A percentile compares a stretch with the other conserved stretches of the same genome.
phyloP scores from a whole-genome alignment of 495 filamentous ascomycete genomes.

The Entonaema liquescens region DNA sequence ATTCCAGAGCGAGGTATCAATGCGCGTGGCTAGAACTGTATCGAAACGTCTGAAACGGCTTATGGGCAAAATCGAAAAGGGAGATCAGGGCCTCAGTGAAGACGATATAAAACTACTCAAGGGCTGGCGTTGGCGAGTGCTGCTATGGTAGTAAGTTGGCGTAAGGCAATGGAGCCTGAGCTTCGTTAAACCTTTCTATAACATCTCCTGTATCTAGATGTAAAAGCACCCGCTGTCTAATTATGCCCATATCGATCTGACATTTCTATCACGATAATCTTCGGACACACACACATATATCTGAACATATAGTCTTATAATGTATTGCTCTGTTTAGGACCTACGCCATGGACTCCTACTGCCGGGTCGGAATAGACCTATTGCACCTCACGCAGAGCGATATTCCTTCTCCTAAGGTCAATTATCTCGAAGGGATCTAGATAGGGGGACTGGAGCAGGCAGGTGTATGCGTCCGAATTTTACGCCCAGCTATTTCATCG shows the following conservation, averaged over 20 bases:
- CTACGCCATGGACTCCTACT: too few species aligned
- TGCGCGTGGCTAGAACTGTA: slow-evolving; percentile 53
- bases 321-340: background rate
- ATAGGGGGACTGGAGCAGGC: background rate
- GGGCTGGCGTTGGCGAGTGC: slow-evolving; percentile 57
- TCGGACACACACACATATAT: background rate
- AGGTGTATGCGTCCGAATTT: background rate
- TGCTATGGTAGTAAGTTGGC: slow-evolving; percentile 47
- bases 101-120: slow-evolving; percentile 53
- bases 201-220: background rate
- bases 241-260: background rate
- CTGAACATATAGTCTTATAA: background rate
- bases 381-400: too few species aligned
- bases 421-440: background rate
- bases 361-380: too few species aligned
- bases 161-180: background rate
- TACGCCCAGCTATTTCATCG: background rate
- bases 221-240: background rate
- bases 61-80: slow-evolving; percentile 51
- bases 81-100: slow-evolving; percentile 50
- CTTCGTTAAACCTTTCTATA: background rate
- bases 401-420: background rate
- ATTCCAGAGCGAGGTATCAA: slow-evolving; percentile 57
- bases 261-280: too few species aligned
- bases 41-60: slow-evolving; percentile 53